Base-by-base conservation (phyloP, 106 monocot species). In the Phalaenopsis equestris region DNA sequence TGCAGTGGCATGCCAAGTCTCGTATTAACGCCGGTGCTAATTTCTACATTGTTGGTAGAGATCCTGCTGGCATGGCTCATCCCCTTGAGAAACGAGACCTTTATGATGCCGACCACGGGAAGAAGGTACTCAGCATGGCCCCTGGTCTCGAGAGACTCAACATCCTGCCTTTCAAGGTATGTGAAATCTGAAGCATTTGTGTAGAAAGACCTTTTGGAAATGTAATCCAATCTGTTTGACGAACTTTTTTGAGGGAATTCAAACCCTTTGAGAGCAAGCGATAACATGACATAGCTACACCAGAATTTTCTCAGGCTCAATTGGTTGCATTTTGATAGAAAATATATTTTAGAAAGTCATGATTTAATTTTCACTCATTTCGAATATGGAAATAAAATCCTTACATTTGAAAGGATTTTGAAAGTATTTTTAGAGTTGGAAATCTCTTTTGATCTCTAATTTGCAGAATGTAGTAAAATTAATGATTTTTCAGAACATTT, bases 1-100 rank as follows among this genome's bases (percentile, higher is more conserved):
- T 96, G 77, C 96, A 96, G 79, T 96, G 96, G 96, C 96, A 96
- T 82, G 96, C 96, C 11, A 96, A 96, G 72, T 72, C 96, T 55
- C 84, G 96, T 1, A 91, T 93, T 80, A 96, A 96, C 84, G 96
- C 96, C 0, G 96, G 96, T 81, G 96, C 96, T 30, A 93, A 96
- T 68, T 96, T 96, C 77, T 96, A 96, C 83, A 96, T 96, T 76
- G 96, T 96, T 46, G 96, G 96, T 18, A 90, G 96, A 77, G 96
- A 96, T 72, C 96, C 96, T 78, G 96, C 96, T 80, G 96, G 96
- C 37, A 96, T 96, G 93, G 75, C 90, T 36, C 93, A 96, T 75
- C 93, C 96, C 0, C 86, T 79, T 55, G 89, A 90, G 80, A 92
- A 96, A 67, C 90, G 93, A 78, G 96, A 96, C 42, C 82, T 96